Base-by-base conservation (phyloP, 805 yeast species). In the Nakazawaea populi region DNA sequence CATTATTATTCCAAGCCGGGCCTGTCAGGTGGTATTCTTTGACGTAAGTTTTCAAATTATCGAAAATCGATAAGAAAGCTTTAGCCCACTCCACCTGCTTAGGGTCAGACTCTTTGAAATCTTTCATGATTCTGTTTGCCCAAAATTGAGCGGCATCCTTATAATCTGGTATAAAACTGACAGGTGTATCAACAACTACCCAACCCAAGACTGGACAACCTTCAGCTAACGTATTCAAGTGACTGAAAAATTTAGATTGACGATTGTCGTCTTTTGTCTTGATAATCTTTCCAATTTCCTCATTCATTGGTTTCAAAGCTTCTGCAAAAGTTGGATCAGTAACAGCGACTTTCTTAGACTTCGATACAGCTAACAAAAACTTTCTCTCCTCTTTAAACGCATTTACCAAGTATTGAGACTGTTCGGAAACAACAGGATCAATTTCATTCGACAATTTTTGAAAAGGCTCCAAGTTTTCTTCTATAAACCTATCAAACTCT, bases 61-160 rank as follows among this genome's bases (percentile, higher is more conserved):
- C 89, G 63, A 89, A 83, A 27, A 89, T 69, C 29, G 72, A 66
- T 59, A 80, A 68, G 62, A 82, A 88, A 12, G 67, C 61, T 55
- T 83, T 81, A 39, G 86, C 96, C 98, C 98, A 94, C 52, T 85
- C 86, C 29, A 77, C 83, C 46, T 88, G 88, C 50, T 71, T 72
- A 39, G 79, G 90, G 18, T 34, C 43, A 46, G 78, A 70, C 18
- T 85, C 96, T 67, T 79, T 89, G 71, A 71, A 83, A 54, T 89
- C 96, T 68, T 91, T 91, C 65, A 91, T 69, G 42, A 92, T 85
- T 59, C 96, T 80, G 70, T 94, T 91, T 9, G 96, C 79, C 90
- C 97, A 94, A 70, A 94, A 94, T 65, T 86, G 92, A 36, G 96
- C 87, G 24, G 95, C 82, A 62, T 94, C 99, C 63, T 85, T 87